phyloP scores from a whole-genome alignment of 768 basidiomycete species.

The Boletus vermiculosoides region DNA sequence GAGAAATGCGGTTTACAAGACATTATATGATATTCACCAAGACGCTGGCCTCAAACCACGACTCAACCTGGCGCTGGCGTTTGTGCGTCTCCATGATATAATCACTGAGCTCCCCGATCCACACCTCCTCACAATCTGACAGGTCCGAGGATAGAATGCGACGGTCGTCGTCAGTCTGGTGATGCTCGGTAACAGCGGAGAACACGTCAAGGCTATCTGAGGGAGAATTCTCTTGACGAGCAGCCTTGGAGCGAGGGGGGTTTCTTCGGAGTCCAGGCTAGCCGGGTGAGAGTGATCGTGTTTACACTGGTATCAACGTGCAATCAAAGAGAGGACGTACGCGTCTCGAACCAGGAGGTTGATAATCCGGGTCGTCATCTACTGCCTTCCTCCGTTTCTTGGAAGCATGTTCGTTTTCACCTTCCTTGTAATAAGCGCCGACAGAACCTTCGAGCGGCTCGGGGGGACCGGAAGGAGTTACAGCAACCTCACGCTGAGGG shows the following conservation, averaged over 20 bases:
- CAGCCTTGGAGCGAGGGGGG: slow-evolving; percentile 39
- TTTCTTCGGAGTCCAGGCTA: slow-evolving; percentile 45
- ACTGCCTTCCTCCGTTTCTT: slow-evolving; percentile 51
- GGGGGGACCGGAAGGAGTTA: slow-evolving; percentile 11
- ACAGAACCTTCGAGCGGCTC: slow-evolving; percentile 21
- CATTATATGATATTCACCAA: slow-evolving; percentile 43
- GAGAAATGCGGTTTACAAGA: not conserved
- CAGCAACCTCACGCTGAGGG: slow-evolving; percentile 27
- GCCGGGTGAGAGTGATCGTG: not conserved
- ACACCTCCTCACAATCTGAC: slow-evolving; percentile 77
- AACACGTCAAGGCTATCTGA: slow-evolving; percentile 23
- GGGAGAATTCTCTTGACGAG: slow-evolving; percentile 30
- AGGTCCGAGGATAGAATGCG: slow-evolving; percentile 69
- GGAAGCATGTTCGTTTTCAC: slow-evolving; percentile 31
- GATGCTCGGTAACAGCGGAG: slow-evolving; percentile 19
- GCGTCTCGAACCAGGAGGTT: slow-evolving; percentile 47
- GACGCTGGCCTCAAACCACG: slow-evolving; percentile 68
- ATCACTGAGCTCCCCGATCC: slow-evolving; percentile 65
- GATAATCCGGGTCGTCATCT: slow-evolving; percentile 55
- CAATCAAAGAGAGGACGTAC: slow-evolving; percentile 41
- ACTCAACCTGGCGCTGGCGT: slow-evolving; percentile 68
- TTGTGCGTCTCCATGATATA: slow-evolving; percentile 73
- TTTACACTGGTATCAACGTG: not conserved
- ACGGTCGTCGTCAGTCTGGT: slow-evolving; percentile 40
- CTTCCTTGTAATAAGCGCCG: slow-evolving; percentile 32